phyloP scores from a whole-genome alignment of 129 eudicot species.

The Artemisia tridentata region DNA sequence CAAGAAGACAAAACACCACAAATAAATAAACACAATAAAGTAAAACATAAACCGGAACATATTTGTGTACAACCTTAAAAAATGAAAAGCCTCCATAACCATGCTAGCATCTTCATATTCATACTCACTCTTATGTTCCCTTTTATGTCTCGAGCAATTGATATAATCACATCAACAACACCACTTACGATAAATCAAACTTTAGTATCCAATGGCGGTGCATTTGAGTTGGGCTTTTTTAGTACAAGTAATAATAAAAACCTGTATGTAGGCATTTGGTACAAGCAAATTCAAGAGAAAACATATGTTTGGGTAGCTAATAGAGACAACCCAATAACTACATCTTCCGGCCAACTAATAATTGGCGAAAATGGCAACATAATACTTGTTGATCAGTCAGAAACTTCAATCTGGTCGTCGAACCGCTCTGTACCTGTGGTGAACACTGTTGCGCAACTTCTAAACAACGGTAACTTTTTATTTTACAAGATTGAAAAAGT shows the following conservation, averaged over 20 bases:
- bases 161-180: too few species aligned
- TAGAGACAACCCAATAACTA: conserved; percentile 49
- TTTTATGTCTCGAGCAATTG: too few species aligned
- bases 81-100: conserved; percentile 20
- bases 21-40: too few species aligned
- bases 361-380: conserved; percentile 43
- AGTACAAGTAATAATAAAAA: conserved; percentile 22
- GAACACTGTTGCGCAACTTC: conserved; percentile 48
- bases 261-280: conserved; percentile 69
- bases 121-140: too few species aligned
- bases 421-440: conserved; percentile 19
- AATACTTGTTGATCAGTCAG: conserved; percentile 18
- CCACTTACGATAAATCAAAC: too few species aligned
- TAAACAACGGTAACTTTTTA: conserved; percentile 48
- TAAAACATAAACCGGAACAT: too few species aligned
- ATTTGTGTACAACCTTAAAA: too few species aligned
- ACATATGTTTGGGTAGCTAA: conserved; percentile 73
- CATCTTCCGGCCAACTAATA: conserved; percentile 29
- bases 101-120: too few species aligned
- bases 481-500: neutral
- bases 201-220: too few species aligned
- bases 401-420: conserved; percentile 42
- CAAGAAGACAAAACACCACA: too few species aligned
- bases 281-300: conserved; percentile 33
- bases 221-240: conserved; percentile 54